Evolutionary conservation across 2,329 filamentous ascomycete genomes (phyloP).

Genomic region (Sphaerulina vaccinii): DNA sequence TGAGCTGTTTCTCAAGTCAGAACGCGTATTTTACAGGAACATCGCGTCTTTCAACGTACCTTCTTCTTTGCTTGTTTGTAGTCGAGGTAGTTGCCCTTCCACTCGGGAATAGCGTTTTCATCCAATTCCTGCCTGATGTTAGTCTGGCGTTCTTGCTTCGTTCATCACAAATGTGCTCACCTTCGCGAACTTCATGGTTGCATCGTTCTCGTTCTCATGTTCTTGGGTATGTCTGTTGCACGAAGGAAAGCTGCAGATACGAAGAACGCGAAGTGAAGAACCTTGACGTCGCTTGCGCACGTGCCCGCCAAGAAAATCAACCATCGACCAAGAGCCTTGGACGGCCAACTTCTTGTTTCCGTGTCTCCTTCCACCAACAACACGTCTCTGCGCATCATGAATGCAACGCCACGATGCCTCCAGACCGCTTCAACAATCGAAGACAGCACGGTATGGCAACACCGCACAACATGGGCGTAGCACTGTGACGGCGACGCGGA

Average conservation of each 20-base stretch:
- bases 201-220: not conserved
- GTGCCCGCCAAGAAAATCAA: too few species aligned
- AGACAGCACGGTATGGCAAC: not conserved
- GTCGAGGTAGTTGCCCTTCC: slow-evolving; percentile 89
- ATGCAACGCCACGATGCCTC: not conserved
- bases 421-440: not conserved
- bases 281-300: too few species aligned
- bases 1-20: slow-evolving; percentile 5
- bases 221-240: not conserved
- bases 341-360: too few species aligned
- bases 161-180: not conserved
- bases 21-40: not conserved
- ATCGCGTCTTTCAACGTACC: not conserved
- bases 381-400: not conserved
- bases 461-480: too few species aligned
- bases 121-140: slow-evolving; percentile 62
- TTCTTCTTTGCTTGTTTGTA: slow-evolving; percentile 61
- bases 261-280: not conserved
- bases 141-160: not conserved
- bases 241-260: not conserved
- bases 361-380: not conserved
- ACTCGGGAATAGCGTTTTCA: slow-evolving; percentile 87
- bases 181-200: slow-evolving; percentile 11
- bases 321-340: too few species aligned
- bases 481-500: too few species aligned